Evolutionary conservation across 805 yeast species (phyloP), one percentile per base, ranked within the genome.

Genomic region (Grigorovia transvaalensis): DNA sequence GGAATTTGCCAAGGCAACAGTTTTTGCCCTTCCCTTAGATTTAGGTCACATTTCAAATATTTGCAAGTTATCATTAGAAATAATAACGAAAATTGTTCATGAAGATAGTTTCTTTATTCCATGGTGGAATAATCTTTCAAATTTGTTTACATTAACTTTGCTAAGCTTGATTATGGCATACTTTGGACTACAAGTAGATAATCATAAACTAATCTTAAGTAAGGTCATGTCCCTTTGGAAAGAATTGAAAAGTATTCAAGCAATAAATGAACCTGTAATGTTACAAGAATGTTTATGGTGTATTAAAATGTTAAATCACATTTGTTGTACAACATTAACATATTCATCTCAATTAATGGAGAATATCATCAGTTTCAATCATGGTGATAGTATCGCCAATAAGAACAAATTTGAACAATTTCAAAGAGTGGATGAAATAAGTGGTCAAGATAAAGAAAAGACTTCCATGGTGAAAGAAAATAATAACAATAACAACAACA

Each of bases 211-310:
- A 3, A 52, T 55, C 17, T 54, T 67, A 13, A 33, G 50, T 13
- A 44, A 52, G 18, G 50, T 62, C 11, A 59, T 64, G 52, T 27
- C 47, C 9, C 50, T 63, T 1, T 59, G 69, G 56, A 51, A 52
- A 44, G 12, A 53, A 62, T 17, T 69, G 57, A 53, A 66, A 62
- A 35, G 50, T 18, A 46, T 57, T 58, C 74, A 27, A 60, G 72
- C 65, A 12, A 54, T 48, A 27, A 58, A 61, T 38, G 71, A 73
- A 53, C 67, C 57, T 8, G 59, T 59, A 17, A 81, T 81, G 86
- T 77, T 75, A 12, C 70, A 73, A 45, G 85, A 81, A 60, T 78
- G 83, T 58, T 58, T 78, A n/a, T 81, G 85, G 86, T 80, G 77
- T 1, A 58, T 81, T 44, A 79, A 78, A 54, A 76, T 75, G 71